Evolutionary conservation across 805 yeast species (phyloP).

Genomic region (Sugiyamaella marilandica): DNA sequence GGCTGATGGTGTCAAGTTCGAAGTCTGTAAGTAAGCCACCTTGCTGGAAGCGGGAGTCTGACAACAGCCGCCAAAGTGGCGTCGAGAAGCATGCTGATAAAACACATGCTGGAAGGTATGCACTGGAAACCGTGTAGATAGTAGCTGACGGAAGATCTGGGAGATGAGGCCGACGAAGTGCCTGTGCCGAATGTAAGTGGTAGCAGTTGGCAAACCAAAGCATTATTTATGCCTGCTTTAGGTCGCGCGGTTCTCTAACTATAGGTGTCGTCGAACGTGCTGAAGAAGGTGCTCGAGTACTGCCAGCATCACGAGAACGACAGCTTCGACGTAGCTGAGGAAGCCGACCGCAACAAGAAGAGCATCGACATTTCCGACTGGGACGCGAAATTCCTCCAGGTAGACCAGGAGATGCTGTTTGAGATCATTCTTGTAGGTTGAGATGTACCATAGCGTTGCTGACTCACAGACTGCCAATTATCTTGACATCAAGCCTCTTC

Average conservation of each 20-base stretch:
- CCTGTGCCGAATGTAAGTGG: constrained; percentile 72
- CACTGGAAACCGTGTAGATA: background rate
- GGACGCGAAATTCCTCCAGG: constrained; percentile 91
- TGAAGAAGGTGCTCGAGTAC: constrained; percentile 92
- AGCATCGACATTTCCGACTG: constrained; percentile 92
- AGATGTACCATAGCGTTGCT: background rate
- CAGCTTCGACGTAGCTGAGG: constrained; percentile 70
- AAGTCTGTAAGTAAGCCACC: constrained; percentile 48
- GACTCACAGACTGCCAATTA: constrained; percentile 39
- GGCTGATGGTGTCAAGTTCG: constrained; percentile 74
- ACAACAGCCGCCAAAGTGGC: constrained; percentile 58
- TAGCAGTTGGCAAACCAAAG: constrained; percentile 31
- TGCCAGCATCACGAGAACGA: constrained; percentile 86
- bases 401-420: constrained; percentile 63
- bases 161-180: constrained; percentile 62
- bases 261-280: constrained; percentile 51
- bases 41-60: constrained; percentile 2
- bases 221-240: background rate
- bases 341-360: constrained; percentile 56
- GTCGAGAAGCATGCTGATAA: constrained; percentile 77
- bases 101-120: constrained; percentile 79
- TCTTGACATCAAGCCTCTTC: constrained; percentile 41
- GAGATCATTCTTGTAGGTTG: constrained; percentile 38
- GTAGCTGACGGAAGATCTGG: constrained; percentile 28
- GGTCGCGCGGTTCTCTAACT: background rate